These are phyloP conservation scores for Delitschia confertaspora DNA, from an alignment of 495 filamentous ascomycete genomes.

Conservation along the genomic window DNA sequence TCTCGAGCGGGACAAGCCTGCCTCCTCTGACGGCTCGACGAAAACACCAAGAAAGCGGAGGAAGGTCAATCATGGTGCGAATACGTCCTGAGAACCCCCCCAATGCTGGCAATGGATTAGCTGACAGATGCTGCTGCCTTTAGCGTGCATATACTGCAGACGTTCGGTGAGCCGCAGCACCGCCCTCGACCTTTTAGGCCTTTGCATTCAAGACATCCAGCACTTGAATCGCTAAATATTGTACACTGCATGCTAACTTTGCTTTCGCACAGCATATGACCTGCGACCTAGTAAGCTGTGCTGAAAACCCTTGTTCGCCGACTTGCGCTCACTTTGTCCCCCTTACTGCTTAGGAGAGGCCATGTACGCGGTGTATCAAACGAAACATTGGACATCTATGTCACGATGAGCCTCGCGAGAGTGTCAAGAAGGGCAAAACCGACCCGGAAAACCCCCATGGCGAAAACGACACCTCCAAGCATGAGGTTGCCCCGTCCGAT, in stretches of 20 bases:
- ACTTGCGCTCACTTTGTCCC: constrained; percentile 13
- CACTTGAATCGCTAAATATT: constrained; percentile 17
- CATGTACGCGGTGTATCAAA: constrained; percentile 96
- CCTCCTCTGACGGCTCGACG: constrained; percentile 21
- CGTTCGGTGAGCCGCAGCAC: constrained; percentile 72
- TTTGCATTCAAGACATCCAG: constrained; percentile 5
- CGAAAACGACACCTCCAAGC: constrained; percentile 35
- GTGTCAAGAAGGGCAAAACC: constrained; percentile 62
- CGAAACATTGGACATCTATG: constrained; percentile 98
- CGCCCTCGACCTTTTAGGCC: constrained; percentile 7
- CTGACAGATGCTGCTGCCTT: constrained; percentile 29
- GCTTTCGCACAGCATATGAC: constrained; percentile 81
- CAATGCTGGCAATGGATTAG: constrained; percentile 33
- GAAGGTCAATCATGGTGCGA: constrained; percentile 96
- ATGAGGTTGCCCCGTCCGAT: constrained; percentile 21
- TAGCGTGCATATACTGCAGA: constrained; percentile 98
- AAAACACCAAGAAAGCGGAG: constrained; percentile 76
- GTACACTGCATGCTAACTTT: constrained; percentile 31
- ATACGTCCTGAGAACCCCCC: constrained; percentile 21
- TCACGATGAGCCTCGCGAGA: constrained; percentile 90
- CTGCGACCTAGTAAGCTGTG: constrained; percentile 88
- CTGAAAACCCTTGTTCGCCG: constrained; percentile 3
- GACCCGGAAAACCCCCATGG: constrained; percentile 54
- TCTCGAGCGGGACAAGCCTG: constrained; percentile 9
- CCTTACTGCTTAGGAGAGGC: constrained; percentile 64